Evolutionary conservation across 306 rosid species (phyloP).

Genomic region (Trifolium repens): DNA sequence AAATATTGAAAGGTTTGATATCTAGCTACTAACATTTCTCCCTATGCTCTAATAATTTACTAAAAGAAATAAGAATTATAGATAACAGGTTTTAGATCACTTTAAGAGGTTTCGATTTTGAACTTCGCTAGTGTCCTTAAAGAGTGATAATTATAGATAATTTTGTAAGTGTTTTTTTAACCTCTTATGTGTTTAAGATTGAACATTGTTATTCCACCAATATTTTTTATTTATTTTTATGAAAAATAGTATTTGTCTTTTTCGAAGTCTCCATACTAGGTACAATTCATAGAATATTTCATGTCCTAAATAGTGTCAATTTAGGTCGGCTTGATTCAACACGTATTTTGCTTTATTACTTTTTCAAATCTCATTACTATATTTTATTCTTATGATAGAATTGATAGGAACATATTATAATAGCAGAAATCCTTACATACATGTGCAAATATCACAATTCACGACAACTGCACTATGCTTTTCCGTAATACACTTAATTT

Average conservation of each 20-base stretch:
- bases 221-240: neutral
- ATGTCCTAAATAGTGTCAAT: constrained; percentile 29
- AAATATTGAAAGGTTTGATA: too few species aligned
- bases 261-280: constrained; percentile 24
- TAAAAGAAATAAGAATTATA: too few species aligned
- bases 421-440: constrained; percentile 25
- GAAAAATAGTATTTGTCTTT: constrained; percentile 22
- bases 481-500: constrained; percentile 40
- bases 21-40: too few species aligned
- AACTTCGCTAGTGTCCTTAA: too few species aligned
- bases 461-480: constrained; percentile 28
- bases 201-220: too few species aligned
- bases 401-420: neutral
- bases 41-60: too few species aligned
- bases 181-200: too few species aligned
- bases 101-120: too few species aligned
- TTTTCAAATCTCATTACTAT: constrained; percentile 32
- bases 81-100: too few species aligned
- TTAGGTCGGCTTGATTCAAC: constrained; percentile 41
- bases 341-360: neutral
- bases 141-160: too few species aligned
- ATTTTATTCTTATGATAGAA: constrained; percentile 16
- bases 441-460: constrained; percentile 44
- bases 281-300: constrained; percentile 31
- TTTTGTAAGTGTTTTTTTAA: too few species aligned